Percentiles rank a stretch among this genome's conserved stretches.
Evolutionary conservation across 179 eudicot genomes (phyloP).

Genomic region (Spinacia oleracea): DNA sequence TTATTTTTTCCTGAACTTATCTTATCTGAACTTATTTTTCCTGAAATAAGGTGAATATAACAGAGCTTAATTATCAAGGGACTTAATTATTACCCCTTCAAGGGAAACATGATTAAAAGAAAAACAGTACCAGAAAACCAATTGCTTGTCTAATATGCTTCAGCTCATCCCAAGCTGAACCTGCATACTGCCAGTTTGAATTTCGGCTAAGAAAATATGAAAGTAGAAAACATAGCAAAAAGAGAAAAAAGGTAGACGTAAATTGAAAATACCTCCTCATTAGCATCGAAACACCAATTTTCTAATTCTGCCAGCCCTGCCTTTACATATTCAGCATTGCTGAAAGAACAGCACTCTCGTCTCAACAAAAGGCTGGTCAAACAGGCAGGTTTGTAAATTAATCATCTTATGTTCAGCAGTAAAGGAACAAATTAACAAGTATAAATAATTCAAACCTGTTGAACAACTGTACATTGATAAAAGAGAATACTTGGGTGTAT

Average conservation of each 20-base stretch:
- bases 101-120: background rate
- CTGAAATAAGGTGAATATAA: too few relatives aligned
- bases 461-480: conserved; percentile 82
- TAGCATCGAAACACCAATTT: conserved; percentile 64
- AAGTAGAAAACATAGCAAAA: conserved; percentile 3
- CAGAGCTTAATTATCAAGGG: too few relatives aligned
- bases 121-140: conserved; percentile 72
- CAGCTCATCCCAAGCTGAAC: conserved; percentile 90
- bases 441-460: conserved; percentile 63
- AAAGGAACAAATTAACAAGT: conserved; percentile 13
- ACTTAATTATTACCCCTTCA: background rate
- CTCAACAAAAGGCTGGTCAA: conserved; percentile 54
- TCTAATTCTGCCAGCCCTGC: conserved; percentile 68
- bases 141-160: conserved; percentile 90
- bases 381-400: conserved; percentile 8
- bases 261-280: conserved; percentile 44
- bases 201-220: conserved; percentile 17
- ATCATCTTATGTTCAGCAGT: background rate
- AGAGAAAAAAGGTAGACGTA: background rate
- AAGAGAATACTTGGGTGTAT: conserved; percentile 79
- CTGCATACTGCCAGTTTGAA: conserved; percentile 61
- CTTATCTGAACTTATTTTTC: too few relatives aligned
- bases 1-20: too few relatives aligned
- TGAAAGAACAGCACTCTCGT: conserved; percentile 70
- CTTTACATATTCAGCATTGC: conserved; percentile 70